Percentiles rank a stretch among this genome's conserved stretches.
Evolutionary conservation across 306 rosid genomes (phyloP).

Genomic region (Glycine soja): DNA sequence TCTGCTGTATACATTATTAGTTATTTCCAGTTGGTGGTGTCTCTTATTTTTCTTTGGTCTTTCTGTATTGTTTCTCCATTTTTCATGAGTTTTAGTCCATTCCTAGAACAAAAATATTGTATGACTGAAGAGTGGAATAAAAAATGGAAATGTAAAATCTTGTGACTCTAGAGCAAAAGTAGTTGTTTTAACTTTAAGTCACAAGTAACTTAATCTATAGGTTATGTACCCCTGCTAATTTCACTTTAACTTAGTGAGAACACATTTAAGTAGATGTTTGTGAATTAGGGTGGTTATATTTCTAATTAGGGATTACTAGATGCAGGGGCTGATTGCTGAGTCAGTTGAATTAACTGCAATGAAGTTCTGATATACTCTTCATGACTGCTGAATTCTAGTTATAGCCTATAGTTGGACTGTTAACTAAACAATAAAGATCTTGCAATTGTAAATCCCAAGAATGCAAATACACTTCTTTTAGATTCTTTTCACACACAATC

Average conservation of each 20-base stretch:
- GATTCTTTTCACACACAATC: neutral
- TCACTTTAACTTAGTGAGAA: neutral
- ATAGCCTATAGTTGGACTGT: conserved; percentile 4
- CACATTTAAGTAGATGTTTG: neutral
- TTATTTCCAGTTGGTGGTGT: neutral
- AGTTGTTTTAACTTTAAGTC: neutral
- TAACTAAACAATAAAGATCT: neutral
- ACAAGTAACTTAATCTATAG: neutral
- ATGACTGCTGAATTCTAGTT: conserved; percentile 6
- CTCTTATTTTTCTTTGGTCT: neutral
- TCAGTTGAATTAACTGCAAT: too few species aligned
- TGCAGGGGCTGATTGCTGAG: neutral
- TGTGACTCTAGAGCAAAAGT: conserved; percentile 12
- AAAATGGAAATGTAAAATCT: neutral
- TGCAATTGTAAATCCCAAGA: neutral
- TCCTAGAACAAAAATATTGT: neutral
- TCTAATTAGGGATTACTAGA: neutral
- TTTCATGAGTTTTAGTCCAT: neutral
- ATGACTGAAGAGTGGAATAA: neutral
- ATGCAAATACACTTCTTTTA: conserved; percentile 3
- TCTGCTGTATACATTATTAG: neutral
- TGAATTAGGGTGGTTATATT: neutral
- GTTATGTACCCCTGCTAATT: neutral
- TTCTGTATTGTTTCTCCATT: neutral
- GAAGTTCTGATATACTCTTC: neutral